Evolutionary conservation across 2,329 filamentous ascomycete species (phyloP).

Genomic region (Furcasterigmium sp.): DNA sequence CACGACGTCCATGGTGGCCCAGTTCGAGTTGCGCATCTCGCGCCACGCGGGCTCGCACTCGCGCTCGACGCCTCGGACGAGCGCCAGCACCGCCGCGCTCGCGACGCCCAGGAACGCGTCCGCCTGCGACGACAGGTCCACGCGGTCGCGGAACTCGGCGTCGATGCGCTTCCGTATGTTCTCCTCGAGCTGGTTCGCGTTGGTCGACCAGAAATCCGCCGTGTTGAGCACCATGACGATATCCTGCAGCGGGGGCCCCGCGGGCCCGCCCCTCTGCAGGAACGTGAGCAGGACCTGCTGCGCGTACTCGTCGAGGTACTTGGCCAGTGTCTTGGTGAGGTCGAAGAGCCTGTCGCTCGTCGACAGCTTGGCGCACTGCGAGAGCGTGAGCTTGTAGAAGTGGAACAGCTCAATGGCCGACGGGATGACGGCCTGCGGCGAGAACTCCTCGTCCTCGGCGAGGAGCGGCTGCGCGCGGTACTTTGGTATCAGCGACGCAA

Average conservation of each 20-base stretch:
- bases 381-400: constrained; percentile 88
- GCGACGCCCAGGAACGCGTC: constrained; percentile 95
- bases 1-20: constrained; percentile 89
- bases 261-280: constrained; percentile 50
- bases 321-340: constrained; percentile 77
- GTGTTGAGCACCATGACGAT: constrained; percentile 88
- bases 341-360: constrained; percentile 85
- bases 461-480: constrained; percentile 80
- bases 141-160: constrained; percentile 63
- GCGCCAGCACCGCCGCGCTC: constrained; percentile 74
- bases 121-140: constrained; percentile 88
- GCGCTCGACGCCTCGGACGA: constrained; percentile 79
- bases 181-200: constrained; percentile 88
- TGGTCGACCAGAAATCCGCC: constrained; percentile 94
- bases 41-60: constrained; percentile 85
- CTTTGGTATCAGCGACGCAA: constrained; percentile 77
- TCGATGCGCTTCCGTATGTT: constrained; percentile 91
- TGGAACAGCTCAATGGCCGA: constrained; percentile 97
- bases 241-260: constrained; percentile 60
- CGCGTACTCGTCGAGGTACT: constrained; percentile 92
- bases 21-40: constrained; percentile 95
- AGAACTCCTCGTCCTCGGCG: constrained; percentile 85
- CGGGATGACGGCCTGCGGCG: constrained; percentile 78
- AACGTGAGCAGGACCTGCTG: constrained; percentile 83
- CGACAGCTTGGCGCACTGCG: constrained; percentile 93